Base-by-base conservation (phyloP, 176 grass and related monocot species). In the Oryza glumipatula region DNA sequence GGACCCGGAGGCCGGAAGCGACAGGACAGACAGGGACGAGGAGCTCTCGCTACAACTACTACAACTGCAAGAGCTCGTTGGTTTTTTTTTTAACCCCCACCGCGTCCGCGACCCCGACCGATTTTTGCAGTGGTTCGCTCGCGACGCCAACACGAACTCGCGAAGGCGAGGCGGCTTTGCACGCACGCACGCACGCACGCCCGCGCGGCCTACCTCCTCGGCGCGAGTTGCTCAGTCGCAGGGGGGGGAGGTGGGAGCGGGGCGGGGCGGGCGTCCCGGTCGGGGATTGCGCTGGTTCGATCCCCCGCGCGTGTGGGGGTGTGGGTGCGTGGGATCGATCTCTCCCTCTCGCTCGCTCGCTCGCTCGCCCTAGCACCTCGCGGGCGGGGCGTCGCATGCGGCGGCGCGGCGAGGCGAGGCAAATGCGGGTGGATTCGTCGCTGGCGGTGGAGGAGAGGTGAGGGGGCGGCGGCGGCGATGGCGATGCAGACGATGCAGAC, bases 401-500 rank as follows among this genome's bases (percentile, higher is more conserved):
- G 38, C 68, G 79, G 74, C 70, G 65, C 26, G 6, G 23, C 65
- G 60, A 35, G 80, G 66, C 89, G 60, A 35, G 85, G 66, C 89
- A 88, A 91, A 88, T 91, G 89, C 89, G 70, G 85, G 71, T 80
- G 17, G 71, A 56, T 74, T 89, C 77, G 72, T 89, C 77, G 72
- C 65, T 28, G 49, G 77, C 41, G 77, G 87, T 23, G 28, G 19
- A 16, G 49, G 26, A 89, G 64, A 38, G 65, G 22, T 72, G 49
- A 52, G 15, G 67, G 41, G 22, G 23, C 32, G 21, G 23, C 32
- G 21, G 7, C 39, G 39, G 39, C 39, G 85, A 91, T 88, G 39
- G 39, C 39, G 85, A 91, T 88, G 89, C 89, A 84, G 81, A 54
- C 39, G 85, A 91, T 88, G 89, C 89, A 84, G 81, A 54, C 76